Evolutionary conservation across 345 rosid genomes (phyloP), one percentile per base, ranked within the genome.

Genomic region (Capsella bursapastoris): DNA sequence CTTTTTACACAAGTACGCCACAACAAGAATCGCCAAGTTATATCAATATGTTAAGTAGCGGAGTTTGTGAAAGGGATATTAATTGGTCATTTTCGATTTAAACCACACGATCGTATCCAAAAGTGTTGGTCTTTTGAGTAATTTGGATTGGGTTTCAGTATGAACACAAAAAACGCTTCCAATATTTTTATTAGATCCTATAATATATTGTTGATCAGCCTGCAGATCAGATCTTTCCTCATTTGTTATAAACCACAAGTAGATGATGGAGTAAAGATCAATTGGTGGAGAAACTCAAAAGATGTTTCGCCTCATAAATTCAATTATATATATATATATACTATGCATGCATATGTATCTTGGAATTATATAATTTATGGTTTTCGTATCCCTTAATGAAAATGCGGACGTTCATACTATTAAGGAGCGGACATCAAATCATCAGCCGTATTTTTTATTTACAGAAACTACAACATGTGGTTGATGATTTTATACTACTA

Each of bases 371-470:
- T 22, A 22, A 22, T 45, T 16, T 45, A 44, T 25, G 57, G 47
- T 66, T 68, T 22, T 67, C 11, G 41, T 32, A 27, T 11, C 31
- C 58, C 48, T 65, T 37, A 11, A 73, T 28, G 40, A 73, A 72
- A 72, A 65, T 35, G 43, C n/a, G 71, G 29, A n/a, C 64, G 77
- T 72, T 73, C 64, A 51, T 72, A 71, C 51, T 51, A 22, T 22
- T 1, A 22, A 61, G 37, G 13, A 8, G 31, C 35, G 34, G 63
- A 63, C 55, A 74, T 66, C 60, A 74, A 57, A 57, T 22, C 25
- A 38, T 49, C 44, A 48, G 40, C 78, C 25, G 18, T 38, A 52
- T 72, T 53, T 37, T 37, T 57, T 66, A 22, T 57, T 11, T 55
- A 64, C 29, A 64, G 34, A 47, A 66, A 41, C 55, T 29, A 7